phyloP scores from a whole-genome alignment of 345 rosid species.

The Isatis tinctoria region DNA sequence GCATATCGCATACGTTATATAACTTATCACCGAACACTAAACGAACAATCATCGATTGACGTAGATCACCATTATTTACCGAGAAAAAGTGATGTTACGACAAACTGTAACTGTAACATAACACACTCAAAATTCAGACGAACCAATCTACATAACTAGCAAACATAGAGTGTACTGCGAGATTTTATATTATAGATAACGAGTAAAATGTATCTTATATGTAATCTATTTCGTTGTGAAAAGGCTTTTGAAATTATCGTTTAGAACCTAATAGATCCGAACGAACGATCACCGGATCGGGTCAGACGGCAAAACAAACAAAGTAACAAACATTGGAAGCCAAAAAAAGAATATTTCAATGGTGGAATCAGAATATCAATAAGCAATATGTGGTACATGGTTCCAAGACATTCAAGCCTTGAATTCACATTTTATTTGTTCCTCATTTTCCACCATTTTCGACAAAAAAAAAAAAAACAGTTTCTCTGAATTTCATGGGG shows the following conservation, averaged over 20 bases:
- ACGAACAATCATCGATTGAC: too few species aligned
- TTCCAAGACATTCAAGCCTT: not conserved
- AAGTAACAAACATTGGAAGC: too few species aligned
- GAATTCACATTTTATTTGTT: conserved; percentile 5
- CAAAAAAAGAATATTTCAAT: not conserved
- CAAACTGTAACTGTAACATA: too few species aligned
- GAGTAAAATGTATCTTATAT: too few species aligned
- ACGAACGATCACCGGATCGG: not conserved
- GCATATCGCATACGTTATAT: not conserved
- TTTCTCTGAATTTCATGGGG: not conserved
- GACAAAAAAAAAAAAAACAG: not conserved
- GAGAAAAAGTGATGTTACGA: too few species aligned
- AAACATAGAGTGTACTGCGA: not conserved
- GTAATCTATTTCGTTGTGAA: not conserved
- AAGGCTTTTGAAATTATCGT: not conserved
- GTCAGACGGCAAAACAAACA: not conserved
- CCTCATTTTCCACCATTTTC: conserved; percentile 22
- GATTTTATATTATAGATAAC: too few species aligned
- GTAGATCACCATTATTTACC: too few species aligned
- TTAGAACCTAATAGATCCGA: not conserved
- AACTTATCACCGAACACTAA: not conserved
- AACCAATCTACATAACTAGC: too few species aligned
- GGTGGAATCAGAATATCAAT: conserved; percentile 38
- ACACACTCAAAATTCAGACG: too few species aligned
- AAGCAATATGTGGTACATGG: conserved; percentile 22